Evolutionary conservation across 495 filamentous ascomycete species (phyloP).

Genomic region (Halenospora varia): DNA sequence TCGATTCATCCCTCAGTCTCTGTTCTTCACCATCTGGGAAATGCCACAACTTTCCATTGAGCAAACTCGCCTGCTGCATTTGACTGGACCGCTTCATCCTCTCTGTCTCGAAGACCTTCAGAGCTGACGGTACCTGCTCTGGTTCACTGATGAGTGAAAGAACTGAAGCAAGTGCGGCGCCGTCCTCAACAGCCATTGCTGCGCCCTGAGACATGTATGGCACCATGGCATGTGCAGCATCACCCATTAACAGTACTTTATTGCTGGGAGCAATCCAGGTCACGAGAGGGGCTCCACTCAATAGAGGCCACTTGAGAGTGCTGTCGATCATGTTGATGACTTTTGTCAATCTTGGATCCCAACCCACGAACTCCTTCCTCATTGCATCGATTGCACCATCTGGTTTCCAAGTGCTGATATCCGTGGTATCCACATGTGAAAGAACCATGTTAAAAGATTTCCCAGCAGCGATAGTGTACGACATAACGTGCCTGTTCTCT

Average conservation of each 20-base stretch:
- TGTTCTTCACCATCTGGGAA: slow-evolving; percentile 26
- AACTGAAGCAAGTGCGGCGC: slow-evolving; percentile 33
- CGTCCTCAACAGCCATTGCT: slow-evolving; percentile 28
- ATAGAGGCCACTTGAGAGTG: slow-evolving; percentile 38
- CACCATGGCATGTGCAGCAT: slow-evolving; percentile 50
- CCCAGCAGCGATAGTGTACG: slow-evolving; percentile 45
- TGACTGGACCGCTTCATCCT: slow-evolving; percentile 15
- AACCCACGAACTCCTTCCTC: slow-evolving; percentile 36
- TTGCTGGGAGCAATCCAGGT: slow-evolving; percentile 30
- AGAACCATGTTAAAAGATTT: slow-evolving; percentile 48
- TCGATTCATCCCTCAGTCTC: slow-evolving; percentile 27
- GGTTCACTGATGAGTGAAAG: slow-evolving; percentile 12
- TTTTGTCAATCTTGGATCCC: slow-evolving; percentile 34
- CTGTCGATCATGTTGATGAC: slow-evolving; percentile 34
- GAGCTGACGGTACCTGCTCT: slow-evolving; percentile 10
- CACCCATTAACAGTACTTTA: slow-evolving; percentile 38
- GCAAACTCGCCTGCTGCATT: slow-evolving; percentile 17
- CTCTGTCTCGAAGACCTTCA: slow-evolving; percentile 19
- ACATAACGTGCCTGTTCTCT: slow-evolving; percentile 41
- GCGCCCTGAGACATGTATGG: slow-evolving; percentile 21
- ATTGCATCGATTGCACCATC: slow-evolving; percentile 33
- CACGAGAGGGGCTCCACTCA: slow-evolving; percentile 28
- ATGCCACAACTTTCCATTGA: slow-evolving; percentile 22
- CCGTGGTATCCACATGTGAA: slow-evolving; percentile 37
- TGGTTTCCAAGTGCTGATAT: slow-evolving; percentile 36